Conservation (phyloP, 768 basidiomycete genomes). For the Psilocybe cubensis region DNA sequence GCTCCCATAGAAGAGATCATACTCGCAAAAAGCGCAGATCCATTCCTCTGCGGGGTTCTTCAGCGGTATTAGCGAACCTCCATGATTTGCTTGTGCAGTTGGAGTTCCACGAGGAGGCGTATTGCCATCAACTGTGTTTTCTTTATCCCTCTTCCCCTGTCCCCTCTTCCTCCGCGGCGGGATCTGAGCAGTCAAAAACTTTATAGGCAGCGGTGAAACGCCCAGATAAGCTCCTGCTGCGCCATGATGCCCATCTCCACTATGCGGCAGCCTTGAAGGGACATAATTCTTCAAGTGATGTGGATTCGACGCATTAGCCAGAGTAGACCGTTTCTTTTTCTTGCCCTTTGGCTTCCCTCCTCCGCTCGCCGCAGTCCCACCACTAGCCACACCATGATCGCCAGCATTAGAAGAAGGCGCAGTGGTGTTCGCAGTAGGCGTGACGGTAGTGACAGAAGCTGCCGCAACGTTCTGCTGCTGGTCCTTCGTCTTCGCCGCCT, state of each 20-base stretch:
- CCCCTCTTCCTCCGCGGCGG: conserved; percentile 44
- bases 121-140: conserved; percentile 1
- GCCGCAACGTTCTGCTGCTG: neutral
- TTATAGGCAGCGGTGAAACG: conserved; percentile 63
- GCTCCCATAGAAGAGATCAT: conserved; percentile 89
- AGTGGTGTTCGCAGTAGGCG: neutral
- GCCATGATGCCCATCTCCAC: conserved; percentile 16
- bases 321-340: conserved; percentile 93
- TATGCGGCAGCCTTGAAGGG: conserved; percentile 74
- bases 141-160: conserved; percentile 16
- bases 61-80: conserved; percentile 28
- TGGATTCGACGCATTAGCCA: conserved; percentile 93
- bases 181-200: conserved; percentile 72
- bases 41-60: conserved; percentile 81
- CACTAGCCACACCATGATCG: neutral
- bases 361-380: conserved; percentile 9
- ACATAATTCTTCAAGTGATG: conserved; percentile 96
- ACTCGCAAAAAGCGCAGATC: conserved; percentile 96
- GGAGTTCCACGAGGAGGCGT: neutral
- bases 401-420: conserved; percentile 1
- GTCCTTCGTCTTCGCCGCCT: conserved; percentile 2
- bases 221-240: conserved; percentile 33
- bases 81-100: conserved; percentile 11
- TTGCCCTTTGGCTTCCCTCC: conserved; percentile 49
- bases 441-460: neutral